Percentiles rank a stretch among this genome's conserved stretches.
Conservation (phyloP, 345 rosid genomes). For the Syzygium jambos region DNA sequence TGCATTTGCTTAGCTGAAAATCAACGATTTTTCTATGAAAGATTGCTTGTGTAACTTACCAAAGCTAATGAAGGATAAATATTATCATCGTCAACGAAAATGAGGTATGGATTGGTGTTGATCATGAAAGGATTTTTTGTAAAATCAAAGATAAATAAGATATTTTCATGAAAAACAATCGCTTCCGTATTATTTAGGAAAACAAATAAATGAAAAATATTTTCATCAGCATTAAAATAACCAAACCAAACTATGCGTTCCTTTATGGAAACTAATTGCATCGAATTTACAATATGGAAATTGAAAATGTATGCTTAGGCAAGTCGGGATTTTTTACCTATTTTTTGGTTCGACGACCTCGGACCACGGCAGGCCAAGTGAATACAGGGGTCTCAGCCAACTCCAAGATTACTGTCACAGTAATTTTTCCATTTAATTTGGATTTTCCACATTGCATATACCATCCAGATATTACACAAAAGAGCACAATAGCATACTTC, state of each 20-base stretch:
- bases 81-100: accelerated
- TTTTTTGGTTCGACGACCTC: too few species aligned
- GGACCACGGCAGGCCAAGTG: not conserved
- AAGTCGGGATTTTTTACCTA: too few species aligned
- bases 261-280: too few species aligned
- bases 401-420: not conserved
- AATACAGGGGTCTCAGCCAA: not conserved
- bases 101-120: not conserved
- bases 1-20: not conserved
- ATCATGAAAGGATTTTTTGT: not conserved
- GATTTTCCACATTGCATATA: not conserved
- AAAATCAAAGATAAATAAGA: not conserved
- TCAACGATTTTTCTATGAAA: accelerated
- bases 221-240: not conserved
- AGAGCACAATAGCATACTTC: not conserved
- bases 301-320: too few species aligned
- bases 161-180: accelerated
- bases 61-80: not conserved
- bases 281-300: too few species aligned
- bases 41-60: not conserved
- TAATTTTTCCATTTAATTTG: not conserved
- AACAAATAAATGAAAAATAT: too few species aligned
- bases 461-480: not conserved
- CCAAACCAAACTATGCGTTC: not conserved
- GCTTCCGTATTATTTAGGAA: not conserved